Conservation (phyloP, 345 rosid species). For the Laguncularia racemosa region DNA sequence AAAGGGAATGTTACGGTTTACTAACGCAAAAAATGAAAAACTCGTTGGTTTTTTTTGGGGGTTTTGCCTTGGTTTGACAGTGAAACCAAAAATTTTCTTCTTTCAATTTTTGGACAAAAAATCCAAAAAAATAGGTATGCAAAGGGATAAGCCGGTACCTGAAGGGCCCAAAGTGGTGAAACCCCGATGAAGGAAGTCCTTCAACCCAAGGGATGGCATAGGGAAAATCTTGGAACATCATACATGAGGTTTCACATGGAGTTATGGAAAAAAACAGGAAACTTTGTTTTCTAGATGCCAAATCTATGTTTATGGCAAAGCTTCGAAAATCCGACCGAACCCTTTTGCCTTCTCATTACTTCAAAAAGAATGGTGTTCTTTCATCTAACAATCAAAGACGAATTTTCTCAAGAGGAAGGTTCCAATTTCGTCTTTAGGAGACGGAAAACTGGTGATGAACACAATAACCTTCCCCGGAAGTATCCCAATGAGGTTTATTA, state of each 20-base stretch:
- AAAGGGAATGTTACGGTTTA: too few relatives aligned
- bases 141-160: constrained; percentile 7
- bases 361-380: constrained; percentile 3
- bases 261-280: constrained; percentile 19
- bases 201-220: constrained; percentile 10
- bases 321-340: constrained; percentile 30
- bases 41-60: too few relatives aligned
- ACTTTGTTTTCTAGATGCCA: constrained; percentile 16
- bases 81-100: too few relatives aligned
- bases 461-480: constrained; percentile 9
- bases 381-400: constrained; percentile 14
- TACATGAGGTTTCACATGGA: constrained; percentile 10
- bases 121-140: too few relatives aligned
- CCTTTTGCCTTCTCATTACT: constrained; percentile 28
- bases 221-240: constrained; percentile 12
- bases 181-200: constrained; percentile 11
- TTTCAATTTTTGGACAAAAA: too few relatives aligned
- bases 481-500: constrained; percentile 14
- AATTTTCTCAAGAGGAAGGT: constrained; percentile 35
- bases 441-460: constrained; percentile 26
- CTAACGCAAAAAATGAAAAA: too few relatives aligned
- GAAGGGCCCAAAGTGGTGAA: constrained; percentile 16
- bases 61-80: too few relatives aligned
- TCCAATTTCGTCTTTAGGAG: constrained; percentile 15
- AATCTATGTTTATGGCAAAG: constrained; percentile 17